Evolutionary conservation across 345 rosid species (phyloP).

Genomic region (Rhizophora mangle): DNA sequence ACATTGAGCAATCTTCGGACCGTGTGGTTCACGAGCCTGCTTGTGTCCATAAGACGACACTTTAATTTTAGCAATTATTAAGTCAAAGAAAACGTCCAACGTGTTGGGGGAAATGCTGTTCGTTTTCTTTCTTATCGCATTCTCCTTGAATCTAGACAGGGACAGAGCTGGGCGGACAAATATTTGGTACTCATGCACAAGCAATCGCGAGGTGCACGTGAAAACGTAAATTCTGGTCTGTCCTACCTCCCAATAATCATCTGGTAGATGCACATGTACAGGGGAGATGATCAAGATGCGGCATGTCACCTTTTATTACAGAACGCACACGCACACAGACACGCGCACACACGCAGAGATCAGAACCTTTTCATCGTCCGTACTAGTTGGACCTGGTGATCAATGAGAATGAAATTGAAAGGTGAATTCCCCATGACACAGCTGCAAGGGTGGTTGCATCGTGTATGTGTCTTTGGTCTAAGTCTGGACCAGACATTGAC

Average conservation of each 20-base stretch:
- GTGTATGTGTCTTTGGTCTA: background rate
- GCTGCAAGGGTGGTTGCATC: slow-evolving; percentile 16
- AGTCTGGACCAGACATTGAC: background rate
- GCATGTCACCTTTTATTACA: background rate
- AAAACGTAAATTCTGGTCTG: background rate
- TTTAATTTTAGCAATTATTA: too few relatives aligned
- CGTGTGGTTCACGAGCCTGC: too few relatives aligned
- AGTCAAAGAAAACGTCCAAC: too few relatives aligned
- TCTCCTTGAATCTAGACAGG: background rate
- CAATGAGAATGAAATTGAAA: background rate
- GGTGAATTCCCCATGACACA: background rate
- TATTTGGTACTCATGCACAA: background rate
- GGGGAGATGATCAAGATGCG: background rate
- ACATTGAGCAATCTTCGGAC: too few relatives aligned
- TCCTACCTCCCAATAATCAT: slow-evolving; percentile 1
- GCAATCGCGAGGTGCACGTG: slow-evolving; percentile 13
- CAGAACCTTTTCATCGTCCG: background rate
- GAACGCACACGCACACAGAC: too few relatives aligned
- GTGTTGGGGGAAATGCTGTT: too few relatives aligned
- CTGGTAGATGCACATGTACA: background rate
- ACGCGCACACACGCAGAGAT: background rate
- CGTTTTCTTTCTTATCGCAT: background rate
- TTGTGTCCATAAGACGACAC: too few relatives aligned
- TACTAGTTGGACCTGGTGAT: background rate
- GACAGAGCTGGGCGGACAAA: background rate